These are phyloP conservation scores for Fusarium sp. DNA, from an alignment of 2,329 filamentous ascomycete genomes.

Conservation along the genomic window DNA sequence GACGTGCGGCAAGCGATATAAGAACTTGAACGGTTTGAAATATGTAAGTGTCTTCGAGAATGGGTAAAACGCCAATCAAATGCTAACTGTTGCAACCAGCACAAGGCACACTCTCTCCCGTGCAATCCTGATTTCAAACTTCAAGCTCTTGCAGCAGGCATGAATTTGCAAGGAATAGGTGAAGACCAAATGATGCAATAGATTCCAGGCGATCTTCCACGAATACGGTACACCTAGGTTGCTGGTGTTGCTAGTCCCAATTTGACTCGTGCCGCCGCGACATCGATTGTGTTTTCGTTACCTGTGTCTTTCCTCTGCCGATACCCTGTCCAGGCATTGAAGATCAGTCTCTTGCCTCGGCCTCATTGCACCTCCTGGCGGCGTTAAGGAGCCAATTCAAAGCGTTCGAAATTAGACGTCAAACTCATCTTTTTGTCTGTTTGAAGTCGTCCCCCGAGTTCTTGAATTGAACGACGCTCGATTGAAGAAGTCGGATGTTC, in stretches of 20 bases:
- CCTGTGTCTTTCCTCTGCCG: slow-evolving; percentile 32
- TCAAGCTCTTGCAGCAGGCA: slow-evolving; percentile 57
- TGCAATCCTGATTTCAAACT: slow-evolving; percentile 84
- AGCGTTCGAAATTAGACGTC: slow-evolving; percentile 1
- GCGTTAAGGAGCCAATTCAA: slow-evolving; percentile 32
- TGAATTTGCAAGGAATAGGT: slow-evolving; percentile 57
- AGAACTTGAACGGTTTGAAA: slow-evolving; percentile 98
- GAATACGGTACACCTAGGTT: neutral
- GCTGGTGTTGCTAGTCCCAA: slow-evolving; percentile 2
- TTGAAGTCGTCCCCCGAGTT: slow-evolving; percentile 2
- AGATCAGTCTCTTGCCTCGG: slow-evolving; percentile 8
- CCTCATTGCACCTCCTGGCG: slow-evolving; percentile 35
- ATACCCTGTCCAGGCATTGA: slow-evolving; percentile 30
- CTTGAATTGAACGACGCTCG: neutral
- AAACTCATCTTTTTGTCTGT: neutral
- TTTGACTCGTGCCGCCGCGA: slow-evolving; percentile 35
- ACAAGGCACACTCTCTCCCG: slow-evolving; percentile 84
- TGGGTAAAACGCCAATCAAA: neutral
- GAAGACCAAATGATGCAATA: slow-evolving; percentile 58
- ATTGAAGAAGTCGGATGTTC: neutral
- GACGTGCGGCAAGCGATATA: slow-evolving; percentile 97
- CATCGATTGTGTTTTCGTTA: slow-evolving; percentile 14
- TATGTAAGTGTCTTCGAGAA: slow-evolving; percentile 68
- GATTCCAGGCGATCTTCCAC: neutral
- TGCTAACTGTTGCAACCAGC: slow-evolving; percentile 58